Percentiles rank a stretch among this genome's conserved stretches.
Conservation (phyloP, 306 rosid genomes). For the Begonia masoniana region DNA sequence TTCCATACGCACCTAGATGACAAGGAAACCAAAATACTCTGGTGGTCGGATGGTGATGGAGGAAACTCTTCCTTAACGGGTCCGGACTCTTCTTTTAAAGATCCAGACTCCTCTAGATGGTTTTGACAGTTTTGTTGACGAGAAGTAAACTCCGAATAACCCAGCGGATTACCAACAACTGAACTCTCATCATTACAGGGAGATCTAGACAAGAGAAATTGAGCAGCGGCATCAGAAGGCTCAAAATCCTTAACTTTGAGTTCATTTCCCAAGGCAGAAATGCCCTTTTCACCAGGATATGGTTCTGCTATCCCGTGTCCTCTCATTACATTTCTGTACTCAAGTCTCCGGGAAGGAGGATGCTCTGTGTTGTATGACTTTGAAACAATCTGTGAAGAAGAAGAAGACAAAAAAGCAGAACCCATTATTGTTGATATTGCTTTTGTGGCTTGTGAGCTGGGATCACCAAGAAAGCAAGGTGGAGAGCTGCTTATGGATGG, state of each 20-base stretch:
- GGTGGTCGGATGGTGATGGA: constrained; percentile 82
- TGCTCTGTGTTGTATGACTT: constrained; percentile 20
- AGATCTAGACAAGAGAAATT: constrained; percentile 13
- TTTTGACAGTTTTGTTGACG: constrained; percentile 27
- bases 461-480: constrained; percentile 21
- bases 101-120: constrained; percentile 17
- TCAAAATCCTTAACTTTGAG: constrained; percentile 15
- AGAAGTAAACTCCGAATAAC: constrained; percentile 20
- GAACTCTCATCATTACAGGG: constrained; percentile 22
- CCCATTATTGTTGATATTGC: constrained; percentile 17
- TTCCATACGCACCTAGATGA: constrained; percentile 97
- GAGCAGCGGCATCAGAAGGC: constrained; percentile 23
- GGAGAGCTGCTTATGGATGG: constrained; percentile 19
- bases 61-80: constrained; percentile 63
- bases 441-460: constrained; percentile 22
- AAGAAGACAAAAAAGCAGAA: constrained; percentile 5
- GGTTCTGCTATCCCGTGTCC: constrained; percentile 18
- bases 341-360: constrained; percentile 16
- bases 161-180: constrained; percentile 23
- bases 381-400: constrained; percentile 7
- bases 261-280: constrained; percentile 19
- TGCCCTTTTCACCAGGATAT: constrained; percentile 20
- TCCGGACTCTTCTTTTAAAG: constrained; percentile 28
- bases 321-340: constrained; percentile 22
- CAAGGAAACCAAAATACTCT: constrained; percentile 89